A percentile compares a stretch with the other conserved stretches of the same genome.
These are phyloP conservation scores for Globisporangium middletonii DNA, from an alignment of 352 stramenopile genomes.

Conservation along the genomic window DNA sequence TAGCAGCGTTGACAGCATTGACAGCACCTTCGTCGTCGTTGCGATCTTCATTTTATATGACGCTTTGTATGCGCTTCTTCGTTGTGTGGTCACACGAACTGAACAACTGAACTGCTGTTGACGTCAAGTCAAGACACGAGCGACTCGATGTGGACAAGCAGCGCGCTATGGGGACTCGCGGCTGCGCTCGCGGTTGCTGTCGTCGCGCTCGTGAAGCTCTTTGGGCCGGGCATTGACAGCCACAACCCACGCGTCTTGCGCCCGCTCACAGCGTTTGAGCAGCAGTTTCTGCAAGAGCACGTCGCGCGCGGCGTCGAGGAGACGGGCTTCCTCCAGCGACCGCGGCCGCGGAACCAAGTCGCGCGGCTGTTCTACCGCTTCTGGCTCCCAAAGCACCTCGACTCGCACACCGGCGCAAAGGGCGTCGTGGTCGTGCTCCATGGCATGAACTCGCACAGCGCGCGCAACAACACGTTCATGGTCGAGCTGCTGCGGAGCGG, in stretches of 20 bases:
- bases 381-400: slow-evolving; percentile 50
- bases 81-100: slow-evolving; percentile 7
- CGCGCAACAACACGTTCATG: slow-evolving; percentile 73
- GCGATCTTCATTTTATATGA: too few relatives aligned
- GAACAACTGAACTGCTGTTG: slow-evolving; percentile 3
- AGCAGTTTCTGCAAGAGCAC: slow-evolving; percentile 45
- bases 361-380: slow-evolving; percentile 69
- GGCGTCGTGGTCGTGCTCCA: slow-evolving; percentile 72
- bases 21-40: too few relatives aligned
- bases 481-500: slow-evolving; percentile 51
- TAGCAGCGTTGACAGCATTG: too few relatives aligned
- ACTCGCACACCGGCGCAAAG: slow-evolving; percentile 18
- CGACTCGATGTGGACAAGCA: slow-evolving; percentile 17
- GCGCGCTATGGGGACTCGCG: slow-evolving; percentile 15
- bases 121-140: background rate
- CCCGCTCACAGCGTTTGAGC: slow-evolving; percentile 39
- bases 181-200: slow-evolving; percentile 16
- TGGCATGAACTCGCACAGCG: slow-evolving; percentile 75
- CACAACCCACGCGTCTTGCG: slow-evolving; percentile 31
- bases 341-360: slow-evolving; percentile 27
- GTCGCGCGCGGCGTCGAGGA: slow-evolving; percentile 43
- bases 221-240: slow-evolving; percentile 50
- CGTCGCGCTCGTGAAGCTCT: slow-evolving; percentile 25
- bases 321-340: slow-evolving; percentile 34
- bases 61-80: too few relatives aligned